phyloP scores from a whole-genome alignment of 257 asterid genomes.

The Salvia hispanica region DNA sequence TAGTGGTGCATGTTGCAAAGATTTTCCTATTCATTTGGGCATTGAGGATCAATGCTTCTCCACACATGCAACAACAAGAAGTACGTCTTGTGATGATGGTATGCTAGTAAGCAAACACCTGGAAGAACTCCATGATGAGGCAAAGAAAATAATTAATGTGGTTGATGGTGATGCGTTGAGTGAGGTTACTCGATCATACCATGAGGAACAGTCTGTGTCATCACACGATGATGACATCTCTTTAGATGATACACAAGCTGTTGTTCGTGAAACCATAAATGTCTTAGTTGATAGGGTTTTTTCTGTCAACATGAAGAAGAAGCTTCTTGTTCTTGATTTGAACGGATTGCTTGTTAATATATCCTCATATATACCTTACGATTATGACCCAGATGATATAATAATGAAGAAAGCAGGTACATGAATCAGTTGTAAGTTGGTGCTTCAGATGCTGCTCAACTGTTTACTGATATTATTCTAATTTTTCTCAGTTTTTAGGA shows the following conservation, averaged over 20 bases:
- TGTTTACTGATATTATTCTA: conserved; percentile 35
- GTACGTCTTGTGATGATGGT: conserved; percentile 21
- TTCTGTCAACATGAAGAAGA: conserved; percentile 40
- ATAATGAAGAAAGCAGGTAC: conserved; percentile 70
- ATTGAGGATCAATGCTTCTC: background rate
- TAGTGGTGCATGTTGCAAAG: conserved; percentile 17
- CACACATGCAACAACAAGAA: background rate
- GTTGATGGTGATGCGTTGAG: conserved; percentile 13
- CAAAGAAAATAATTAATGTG: conserved; percentile 11
- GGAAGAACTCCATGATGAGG: conserved; percentile 27
- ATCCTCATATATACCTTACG: conserved; percentile 51
- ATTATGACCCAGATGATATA: conserved; percentile 49
- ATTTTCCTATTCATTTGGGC: conserved; percentile 8
- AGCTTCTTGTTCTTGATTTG: conserved; percentile 88
- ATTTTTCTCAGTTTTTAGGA: conserved; percentile 68
- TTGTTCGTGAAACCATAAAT: conserved; percentile 22
- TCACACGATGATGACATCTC: conserved; percentile 32
- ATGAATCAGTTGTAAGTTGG: conserved; percentile 6
- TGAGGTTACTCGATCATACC: conserved; percentile 6
- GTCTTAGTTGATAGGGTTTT: conserved; percentile 30
- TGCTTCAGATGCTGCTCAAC: conserved; percentile 27
- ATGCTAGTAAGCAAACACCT: conserved; percentile 11
- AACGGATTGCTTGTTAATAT: conserved; percentile 81
- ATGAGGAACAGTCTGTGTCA: conserved; percentile 28
- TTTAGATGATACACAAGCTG: conserved; percentile 27